Evolutionary conservation across 2,329 filamentous ascomycete species (phyloP).

Genomic region (Colletotrichum melonis): DNA sequence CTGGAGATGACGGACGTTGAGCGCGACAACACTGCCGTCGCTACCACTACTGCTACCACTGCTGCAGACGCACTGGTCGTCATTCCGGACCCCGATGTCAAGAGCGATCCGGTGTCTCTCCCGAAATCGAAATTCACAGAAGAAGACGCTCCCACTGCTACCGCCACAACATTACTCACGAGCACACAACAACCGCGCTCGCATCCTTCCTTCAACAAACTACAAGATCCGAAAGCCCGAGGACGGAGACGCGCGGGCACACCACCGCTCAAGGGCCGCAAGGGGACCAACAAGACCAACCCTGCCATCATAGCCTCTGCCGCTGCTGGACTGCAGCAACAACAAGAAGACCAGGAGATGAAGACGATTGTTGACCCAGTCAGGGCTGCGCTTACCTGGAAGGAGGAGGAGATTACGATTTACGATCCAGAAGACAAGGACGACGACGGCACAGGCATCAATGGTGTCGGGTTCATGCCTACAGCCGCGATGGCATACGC

Average conservation of each 20-base stretch:
- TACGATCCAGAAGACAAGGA: constrained; percentile 74
- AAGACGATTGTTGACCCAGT: constrained; percentile 60
- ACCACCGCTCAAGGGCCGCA: constrained; percentile 45
- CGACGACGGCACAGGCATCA: constrained; percentile 75
- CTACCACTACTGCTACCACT: background rate
- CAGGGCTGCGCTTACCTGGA: constrained; percentile 73
- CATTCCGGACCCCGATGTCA: constrained; percentile 30
- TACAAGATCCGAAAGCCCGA: constrained; percentile 53
- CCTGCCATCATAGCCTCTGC: background rate
- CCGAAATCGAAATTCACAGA: background rate
- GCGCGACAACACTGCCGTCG: background rate
- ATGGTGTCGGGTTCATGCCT: constrained; percentile 75
- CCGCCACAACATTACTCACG: constrained; percentile 21
- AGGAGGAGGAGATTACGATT: constrained; percentile 75
- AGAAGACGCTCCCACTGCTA: background rate
- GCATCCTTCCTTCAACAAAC: constrained; percentile 52
- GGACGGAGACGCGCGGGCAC: constrained; percentile 48
- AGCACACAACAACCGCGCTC: constrained; percentile 42
- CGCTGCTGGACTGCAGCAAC: background rate
- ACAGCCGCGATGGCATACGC: constrained; percentile 70
- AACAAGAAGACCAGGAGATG: constrained; percentile 45
- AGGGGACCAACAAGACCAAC: constrained; percentile 4
- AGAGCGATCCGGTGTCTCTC: constrained; percentile 12
- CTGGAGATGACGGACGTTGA: constrained; percentile 44
- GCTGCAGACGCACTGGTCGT: constrained; percentile 24